Conservation (phyloP, 2,329 filamentous ascomycete genomes). For the Penicillium italicum region DNA sequence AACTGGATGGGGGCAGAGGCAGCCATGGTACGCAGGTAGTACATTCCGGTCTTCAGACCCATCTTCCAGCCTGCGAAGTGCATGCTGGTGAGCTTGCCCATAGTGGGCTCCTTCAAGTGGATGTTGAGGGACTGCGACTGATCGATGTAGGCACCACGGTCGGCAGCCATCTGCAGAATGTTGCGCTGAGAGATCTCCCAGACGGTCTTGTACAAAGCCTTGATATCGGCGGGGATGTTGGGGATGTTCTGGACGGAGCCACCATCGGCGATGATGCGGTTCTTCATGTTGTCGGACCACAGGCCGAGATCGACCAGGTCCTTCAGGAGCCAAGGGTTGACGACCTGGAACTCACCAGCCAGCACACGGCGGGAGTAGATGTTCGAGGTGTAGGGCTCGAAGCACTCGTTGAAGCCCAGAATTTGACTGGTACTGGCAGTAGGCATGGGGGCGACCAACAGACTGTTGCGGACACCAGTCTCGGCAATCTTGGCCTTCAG, state of each 20-base stretch:
- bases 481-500: slow-evolving; percentile 89
- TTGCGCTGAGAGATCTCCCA: slow-evolving; percentile 98
- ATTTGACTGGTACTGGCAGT: slow-evolving; percentile 97
- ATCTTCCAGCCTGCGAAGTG: slow-evolving; percentile 99
- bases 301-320: slow-evolving; percentile 96
- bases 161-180: slow-evolving; percentile 95
- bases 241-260: slow-evolving; percentile 96
- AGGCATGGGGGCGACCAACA: slow-evolving; percentile 95
- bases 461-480: slow-evolving; percentile 90
- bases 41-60: slow-evolving; percentile 99
- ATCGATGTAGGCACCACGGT: slow-evolving; percentile 97
- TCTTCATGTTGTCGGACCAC: slow-evolving; percentile 99
- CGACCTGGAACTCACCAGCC: slow-evolving; percentile 97
- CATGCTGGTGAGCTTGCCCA: slow-evolving; percentile 99
- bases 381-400: slow-evolving; percentile 99
- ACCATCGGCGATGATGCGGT: slow-evolving; percentile 96
- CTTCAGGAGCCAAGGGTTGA: slow-evolving; percentile 98
- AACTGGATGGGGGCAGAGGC: slow-evolving; percentile 97
- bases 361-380: slow-evolving; percentile 98
- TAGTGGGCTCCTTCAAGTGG: slow-evolving; percentile 97
- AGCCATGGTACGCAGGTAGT: slow-evolving; percentile 97
- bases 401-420: slow-evolving; percentile 98
- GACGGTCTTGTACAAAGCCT: slow-evolving; percentile 97
- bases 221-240: slow-evolving; percentile 93
- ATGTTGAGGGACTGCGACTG: slow-evolving; percentile 99